Percentiles rank a stretch among this genome's conserved stretches.
Conservation (phyloP, 176 grass and related monocot genomes). For the Ampelocalamus luodianensis region DNA sequence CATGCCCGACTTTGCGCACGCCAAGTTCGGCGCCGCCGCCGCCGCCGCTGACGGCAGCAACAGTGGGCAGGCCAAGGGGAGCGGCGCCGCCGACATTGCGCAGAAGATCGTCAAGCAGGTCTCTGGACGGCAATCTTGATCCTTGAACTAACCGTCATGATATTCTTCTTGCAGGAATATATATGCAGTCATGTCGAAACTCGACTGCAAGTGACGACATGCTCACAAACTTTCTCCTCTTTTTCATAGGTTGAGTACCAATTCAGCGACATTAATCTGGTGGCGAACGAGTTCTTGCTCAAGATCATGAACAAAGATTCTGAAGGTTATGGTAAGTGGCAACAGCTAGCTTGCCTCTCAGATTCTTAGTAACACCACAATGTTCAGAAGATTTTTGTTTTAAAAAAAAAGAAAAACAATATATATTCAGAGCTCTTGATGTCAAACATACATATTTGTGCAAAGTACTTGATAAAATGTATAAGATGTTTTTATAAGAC, state of each 20-base stretch:
- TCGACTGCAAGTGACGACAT: neutral
- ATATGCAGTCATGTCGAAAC: too few relatives aligned
- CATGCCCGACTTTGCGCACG: conserved; percentile 60
- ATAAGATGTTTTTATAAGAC: neutral
- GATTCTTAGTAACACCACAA: neutral
- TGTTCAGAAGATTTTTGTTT: neutral
- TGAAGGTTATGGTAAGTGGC: conserved; percentile 62
- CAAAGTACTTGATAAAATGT: neutral
- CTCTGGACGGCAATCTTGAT: too few relatives aligned
- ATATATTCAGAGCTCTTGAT: neutral
- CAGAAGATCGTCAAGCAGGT: conserved; percentile 88
- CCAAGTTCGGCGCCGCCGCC: conserved; percentile 43
- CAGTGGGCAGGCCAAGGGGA: conserved; percentile 39
- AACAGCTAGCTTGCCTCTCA: neutral
- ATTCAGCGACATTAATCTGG: conserved; percentile 79
- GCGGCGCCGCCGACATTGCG: conserved; percentile 39
- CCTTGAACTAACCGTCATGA: too few relatives aligned
- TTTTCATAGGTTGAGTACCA: conserved; percentile 69
- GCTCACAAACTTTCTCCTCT: neutral
- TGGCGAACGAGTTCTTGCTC: conserved; percentile 76
- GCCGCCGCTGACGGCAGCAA: conserved; percentile 29
- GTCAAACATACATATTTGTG: neutral
- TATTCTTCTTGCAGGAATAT: neutral
- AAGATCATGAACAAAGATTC: conserved; percentile 90
- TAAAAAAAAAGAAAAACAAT: neutral